phyloP scores from a whole-genome alignment of 164 flowering plant genomes.

The Liriodendron chinense region DNA sequence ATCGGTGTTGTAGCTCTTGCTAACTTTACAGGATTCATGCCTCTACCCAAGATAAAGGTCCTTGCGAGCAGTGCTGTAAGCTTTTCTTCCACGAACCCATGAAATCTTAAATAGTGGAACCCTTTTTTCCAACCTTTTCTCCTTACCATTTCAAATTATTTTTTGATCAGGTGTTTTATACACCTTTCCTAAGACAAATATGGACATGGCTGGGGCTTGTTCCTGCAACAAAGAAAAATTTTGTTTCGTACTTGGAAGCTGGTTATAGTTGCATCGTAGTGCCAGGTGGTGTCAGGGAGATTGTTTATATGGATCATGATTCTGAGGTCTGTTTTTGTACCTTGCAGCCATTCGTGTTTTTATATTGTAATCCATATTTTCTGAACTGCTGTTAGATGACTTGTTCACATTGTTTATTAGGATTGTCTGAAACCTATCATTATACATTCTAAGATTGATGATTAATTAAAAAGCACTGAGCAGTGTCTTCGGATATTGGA shows the following conservation, averaged over 20 bases:
- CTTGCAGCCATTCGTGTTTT: background rate
- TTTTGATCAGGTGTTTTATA: constrained; percentile 62
- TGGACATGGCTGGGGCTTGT: constrained; percentile 93
- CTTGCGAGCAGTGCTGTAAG: constrained; percentile 89
- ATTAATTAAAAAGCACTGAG: no score
- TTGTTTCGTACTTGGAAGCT: constrained; percentile 58
- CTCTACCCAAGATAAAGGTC: constrained; percentile 73
- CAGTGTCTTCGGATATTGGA: no score
- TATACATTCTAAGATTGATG: background rate
- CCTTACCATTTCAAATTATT: background rate
- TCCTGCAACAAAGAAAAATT: constrained; percentile 71
- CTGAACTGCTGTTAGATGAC: background rate
- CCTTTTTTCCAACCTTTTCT: background rate
- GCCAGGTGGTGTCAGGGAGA: constrained; percentile 96
- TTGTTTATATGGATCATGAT: constrained; percentile 58
- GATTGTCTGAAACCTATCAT: background rate
- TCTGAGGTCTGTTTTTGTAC: constrained; percentile 56
- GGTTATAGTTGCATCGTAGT: constrained; percentile 86
- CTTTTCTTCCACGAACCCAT: constrained; percentile 6
- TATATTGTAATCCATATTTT: background rate
- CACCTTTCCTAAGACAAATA: constrained; percentile 84
- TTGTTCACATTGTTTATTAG: background rate
- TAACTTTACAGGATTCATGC: constrained; percentile 77
- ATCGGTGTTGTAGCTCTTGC: constrained; percentile 78
- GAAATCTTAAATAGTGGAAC: background rate